These are phyloP conservation scores for Pythium inflatum DNA, from an alignment of 352 stramenopile species.

Conservation along the genomic window DNA sequence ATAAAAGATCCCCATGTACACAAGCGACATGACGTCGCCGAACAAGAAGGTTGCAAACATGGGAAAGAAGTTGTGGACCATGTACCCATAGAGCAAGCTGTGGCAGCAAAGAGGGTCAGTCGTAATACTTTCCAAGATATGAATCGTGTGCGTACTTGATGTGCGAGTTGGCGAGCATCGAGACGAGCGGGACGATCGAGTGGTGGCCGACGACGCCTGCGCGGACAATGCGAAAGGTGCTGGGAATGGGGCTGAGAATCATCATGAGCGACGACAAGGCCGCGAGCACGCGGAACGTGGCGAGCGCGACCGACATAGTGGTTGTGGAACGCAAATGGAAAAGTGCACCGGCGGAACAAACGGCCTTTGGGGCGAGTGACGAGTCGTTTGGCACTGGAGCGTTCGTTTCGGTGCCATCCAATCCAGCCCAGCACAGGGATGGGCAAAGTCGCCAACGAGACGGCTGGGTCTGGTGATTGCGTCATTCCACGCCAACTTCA, in stretches of 20 bases:
- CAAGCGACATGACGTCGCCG: slow-evolving; percentile 41
- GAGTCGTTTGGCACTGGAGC: too few relatives aligned
- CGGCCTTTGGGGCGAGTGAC: too few relatives aligned
- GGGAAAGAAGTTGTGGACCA: slow-evolving; percentile 46
- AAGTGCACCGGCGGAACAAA: too few relatives aligned
- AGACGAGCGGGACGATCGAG: slow-evolving; percentile 48
- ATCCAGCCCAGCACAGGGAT: too few relatives aligned
- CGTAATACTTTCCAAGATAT: too few relatives aligned
- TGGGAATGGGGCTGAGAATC: slow-evolving; percentile 49
- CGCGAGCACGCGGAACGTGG: slow-evolving; percentile 37
- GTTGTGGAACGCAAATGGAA: too few relatives aligned
- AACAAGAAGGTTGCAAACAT: slow-evolving; percentile 54
- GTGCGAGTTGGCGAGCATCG: slow-evolving; percentile 26
- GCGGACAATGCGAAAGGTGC: slow-evolving; percentile 37
- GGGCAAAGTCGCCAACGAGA: too few relatives aligned
- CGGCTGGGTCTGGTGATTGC: too few relatives aligned
- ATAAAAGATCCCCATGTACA: slow-evolving; percentile 61
- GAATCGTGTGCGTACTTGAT: slow-evolving; percentile 12
- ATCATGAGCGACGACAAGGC: slow-evolving; percentile 43
- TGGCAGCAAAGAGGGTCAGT: not conserved
- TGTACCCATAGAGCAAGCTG: slow-evolving; percentile 20
- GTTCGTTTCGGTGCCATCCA: too few relatives aligned
- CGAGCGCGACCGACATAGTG: slow-evolving; percentile 19
- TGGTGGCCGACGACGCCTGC: slow-evolving; percentile 42
- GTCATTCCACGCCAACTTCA: too few relatives aligned